These are phyloP conservation scores for Sporobolus alterniflorus DNA, from an alignment of 202 grass and related monocot genomes.

Conservation along the genomic window DNA sequence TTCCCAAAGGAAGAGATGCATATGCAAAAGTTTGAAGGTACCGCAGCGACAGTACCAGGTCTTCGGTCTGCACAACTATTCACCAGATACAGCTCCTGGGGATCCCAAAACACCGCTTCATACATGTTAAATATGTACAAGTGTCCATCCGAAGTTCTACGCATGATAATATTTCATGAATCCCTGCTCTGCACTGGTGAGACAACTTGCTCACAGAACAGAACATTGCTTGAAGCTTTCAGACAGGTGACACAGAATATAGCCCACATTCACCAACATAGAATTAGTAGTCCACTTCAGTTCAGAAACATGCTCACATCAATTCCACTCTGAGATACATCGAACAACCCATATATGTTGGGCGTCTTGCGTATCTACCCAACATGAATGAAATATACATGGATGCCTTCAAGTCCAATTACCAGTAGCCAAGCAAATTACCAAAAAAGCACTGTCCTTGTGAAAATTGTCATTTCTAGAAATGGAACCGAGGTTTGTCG, in stretches of 20 bases:
- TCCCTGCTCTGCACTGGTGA: too few relatives aligned
- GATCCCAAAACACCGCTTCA: too few relatives aligned
- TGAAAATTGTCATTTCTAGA: too few relatives aligned
- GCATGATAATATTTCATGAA: too few relatives aligned
- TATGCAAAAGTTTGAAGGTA: too few relatives aligned
- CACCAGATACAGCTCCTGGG: not conserved
- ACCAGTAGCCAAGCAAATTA: not conserved
- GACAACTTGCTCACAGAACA: not conserved
- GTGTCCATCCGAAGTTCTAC: too few relatives aligned
- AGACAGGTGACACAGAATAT: not conserved
- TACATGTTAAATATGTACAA: too few relatives aligned
- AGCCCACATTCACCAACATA: not conserved
- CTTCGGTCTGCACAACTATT: too few relatives aligned
- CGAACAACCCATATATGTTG: too few relatives aligned
- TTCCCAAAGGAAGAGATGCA: too few relatives aligned
- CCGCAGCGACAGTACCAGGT: too few relatives aligned
- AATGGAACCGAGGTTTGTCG: not conserved
- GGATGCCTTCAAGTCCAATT: conserved; percentile 5
- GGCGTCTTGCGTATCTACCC: not conserved
- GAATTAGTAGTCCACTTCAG: not conserved
- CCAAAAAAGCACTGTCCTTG: not conserved
- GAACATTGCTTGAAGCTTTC: not conserved
- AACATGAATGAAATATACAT: not conserved
- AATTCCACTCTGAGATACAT: not conserved
- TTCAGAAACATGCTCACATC: not conserved